Evolutionary conservation across 2,329 filamentous ascomycete genomes (phyloP).

Genomic region (Trichophaea hybrida): DNA sequence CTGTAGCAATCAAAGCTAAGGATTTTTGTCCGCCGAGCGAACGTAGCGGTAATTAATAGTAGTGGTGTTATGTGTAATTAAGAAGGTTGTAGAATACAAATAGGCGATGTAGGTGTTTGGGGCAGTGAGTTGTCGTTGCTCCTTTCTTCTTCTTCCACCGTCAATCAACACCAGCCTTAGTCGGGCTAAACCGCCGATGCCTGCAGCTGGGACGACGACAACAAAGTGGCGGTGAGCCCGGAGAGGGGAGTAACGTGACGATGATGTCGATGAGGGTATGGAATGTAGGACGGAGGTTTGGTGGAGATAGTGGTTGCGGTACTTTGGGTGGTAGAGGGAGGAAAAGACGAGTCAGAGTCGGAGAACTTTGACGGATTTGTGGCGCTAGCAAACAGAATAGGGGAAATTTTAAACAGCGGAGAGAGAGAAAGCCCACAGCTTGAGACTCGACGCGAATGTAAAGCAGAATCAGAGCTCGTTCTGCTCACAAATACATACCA

Average conservation of each 20-base stretch:
- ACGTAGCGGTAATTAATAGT: neutral
- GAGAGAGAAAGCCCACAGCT: no score
- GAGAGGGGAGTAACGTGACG: neutral
- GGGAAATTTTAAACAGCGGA: no score
- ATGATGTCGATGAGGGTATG: neutral
- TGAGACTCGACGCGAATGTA: no score
- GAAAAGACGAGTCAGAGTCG: neutral
- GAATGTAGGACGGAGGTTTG: neutral
- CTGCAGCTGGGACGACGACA: neutral
- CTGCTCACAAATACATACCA: no score
- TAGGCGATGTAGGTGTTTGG: neutral
- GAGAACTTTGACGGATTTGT: no score
- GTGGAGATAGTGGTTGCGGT: neutral
- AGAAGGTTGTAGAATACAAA: neutral
- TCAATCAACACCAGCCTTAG: neutral
- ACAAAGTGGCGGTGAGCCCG: neutral
- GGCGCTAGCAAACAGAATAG: no score
- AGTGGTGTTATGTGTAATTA: neutral
- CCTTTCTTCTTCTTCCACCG: neutral
- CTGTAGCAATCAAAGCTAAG: neutral
- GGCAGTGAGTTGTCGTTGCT: neutral
- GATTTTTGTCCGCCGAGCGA: neutral
- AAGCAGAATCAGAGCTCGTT: no score
- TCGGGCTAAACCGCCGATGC: neutral
- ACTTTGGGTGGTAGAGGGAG: neutral